phyloP scores from a whole-genome alignment of 306 rosid genomes.

The Crotalaria pallida region DNA sequence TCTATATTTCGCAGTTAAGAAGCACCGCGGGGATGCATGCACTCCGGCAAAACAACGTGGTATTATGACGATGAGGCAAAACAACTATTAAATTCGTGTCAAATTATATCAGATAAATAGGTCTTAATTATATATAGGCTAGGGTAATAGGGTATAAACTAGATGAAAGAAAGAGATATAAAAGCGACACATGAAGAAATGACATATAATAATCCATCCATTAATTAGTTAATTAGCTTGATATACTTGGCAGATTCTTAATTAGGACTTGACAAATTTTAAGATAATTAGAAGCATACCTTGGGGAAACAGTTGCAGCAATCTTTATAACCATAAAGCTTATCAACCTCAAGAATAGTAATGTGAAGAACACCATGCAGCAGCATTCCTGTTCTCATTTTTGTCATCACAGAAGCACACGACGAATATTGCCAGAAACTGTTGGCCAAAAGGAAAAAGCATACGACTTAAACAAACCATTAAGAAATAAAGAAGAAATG shows the following conservation, averaged over 20 bases:
- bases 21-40: no score
- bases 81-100: no score
- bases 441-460: background rate
- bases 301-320: constrained; percentile 37
- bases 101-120: background rate
- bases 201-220: background rate
- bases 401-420: background rate
- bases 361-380: constrained; percentile 43
- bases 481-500: background rate
- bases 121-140: background rate
- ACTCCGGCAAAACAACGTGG: no score
- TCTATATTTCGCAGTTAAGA: no score
- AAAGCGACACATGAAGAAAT: background rate
- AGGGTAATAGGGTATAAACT: background rate
- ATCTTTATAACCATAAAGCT: constrained; percentile 7
- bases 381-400: background rate
- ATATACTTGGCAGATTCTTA: background rate
- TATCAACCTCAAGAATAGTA: constrained; percentile 36
- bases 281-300: constrained; percentile 21
- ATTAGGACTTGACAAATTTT: background rate
- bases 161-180: background rate
- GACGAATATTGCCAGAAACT: background rate
- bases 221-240: no score
- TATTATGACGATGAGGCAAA: no score
- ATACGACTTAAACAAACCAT: background rate